Evolutionary conservation across 257 asterid species (phyloP), one percentile per base, ranked within the genome.

Genomic region (Agastache rugosa): DNA sequence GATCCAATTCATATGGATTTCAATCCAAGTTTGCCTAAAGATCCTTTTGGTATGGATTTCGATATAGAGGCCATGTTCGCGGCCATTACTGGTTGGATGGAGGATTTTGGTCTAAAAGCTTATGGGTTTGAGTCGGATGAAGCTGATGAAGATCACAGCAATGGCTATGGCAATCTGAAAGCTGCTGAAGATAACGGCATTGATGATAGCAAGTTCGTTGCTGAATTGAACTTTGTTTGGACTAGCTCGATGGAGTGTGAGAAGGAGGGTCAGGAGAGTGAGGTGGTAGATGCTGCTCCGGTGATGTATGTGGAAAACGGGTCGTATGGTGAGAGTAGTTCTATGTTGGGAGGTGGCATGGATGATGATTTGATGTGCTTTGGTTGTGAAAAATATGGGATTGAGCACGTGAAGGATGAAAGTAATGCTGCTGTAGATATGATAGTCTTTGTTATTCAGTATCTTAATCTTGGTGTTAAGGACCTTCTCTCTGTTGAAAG

Each of bases 401-500:
- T 69, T 25, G 81, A 72, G 65, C 37, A 55, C 51, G 59, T 51
- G 54, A 63, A 69, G 50, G 83, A 48, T 73, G 53, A 8, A 42
- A 11, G 8, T 75, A 75, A 23, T 31, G 80, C 69, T 50, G 93
- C 88, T 8, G 73, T 82, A 2, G 93, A 87, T 78, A 94, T 85
- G 25, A 62, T 93, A 63, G 74, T 75, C 48, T 84, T 74, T 73
- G 89, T 88, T 77, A 87, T 91, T 72, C 77, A 82, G 71, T 82
- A 83, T 83, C 88, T 93, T 42, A 79, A 83, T 81, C 85, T 93
- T 51, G 85, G 84, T 19, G 75, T 87, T 69, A 68, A 56, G 75
- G 96, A 93, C 78, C 93, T 91, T 47, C 85, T 91, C 34, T 75
- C 91, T 22, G 73, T 91, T 29, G 96, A 88, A 85, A 73, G 80